Percentiles rank a stretch among this genome's conserved stretches.
phyloP scores from a whole-genome alignment of 805 yeast genomes.

The Cyberlindnera subsufficiens region DNA sequence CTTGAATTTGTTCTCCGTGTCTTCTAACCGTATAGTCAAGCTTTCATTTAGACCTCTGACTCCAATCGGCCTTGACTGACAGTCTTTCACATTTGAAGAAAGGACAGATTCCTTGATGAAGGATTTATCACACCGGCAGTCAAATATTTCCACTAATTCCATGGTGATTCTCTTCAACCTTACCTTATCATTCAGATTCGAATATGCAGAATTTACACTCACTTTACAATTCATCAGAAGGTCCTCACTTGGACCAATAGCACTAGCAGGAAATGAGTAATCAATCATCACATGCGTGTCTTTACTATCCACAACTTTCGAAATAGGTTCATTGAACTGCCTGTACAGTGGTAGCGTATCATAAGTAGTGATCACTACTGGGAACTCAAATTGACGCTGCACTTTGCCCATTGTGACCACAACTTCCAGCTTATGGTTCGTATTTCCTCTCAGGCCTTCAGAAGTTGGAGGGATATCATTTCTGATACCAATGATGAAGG shows the following conservation, averaged over 20 bases:
- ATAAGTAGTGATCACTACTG: constrained; percentile 49
- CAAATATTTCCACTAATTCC: constrained; percentile 49
- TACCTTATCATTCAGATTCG: constrained; percentile 20
- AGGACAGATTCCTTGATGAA: constrained; percentile 41
- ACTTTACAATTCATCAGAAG: constrained; percentile 35
- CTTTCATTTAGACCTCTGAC: constrained; percentile 4
- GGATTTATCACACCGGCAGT: constrained; percentile 30
- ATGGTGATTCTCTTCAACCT: constrained; percentile 39
- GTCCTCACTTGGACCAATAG: constrained; percentile 55
- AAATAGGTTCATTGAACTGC: constrained; percentile 47
- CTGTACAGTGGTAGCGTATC: constrained; percentile 51
- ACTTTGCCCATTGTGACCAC: constrained; percentile 13
- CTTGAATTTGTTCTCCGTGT: constrained; percentile 21
- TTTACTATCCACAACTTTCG: constrained; percentile 36
- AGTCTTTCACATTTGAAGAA: constrained; percentile 17
- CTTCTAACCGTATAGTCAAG: constrained; percentile 23
- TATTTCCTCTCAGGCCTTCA: constrained; percentile 34
- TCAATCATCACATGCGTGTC: constrained; percentile 45
- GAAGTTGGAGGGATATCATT: constrained; percentile 50
- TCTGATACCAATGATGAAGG: constrained; percentile 51
- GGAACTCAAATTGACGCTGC: constrained; percentile 29
- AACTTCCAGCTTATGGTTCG: constrained; percentile 37
- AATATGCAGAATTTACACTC: constrained; percentile 24
- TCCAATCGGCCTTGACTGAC: constrained; percentile 11
- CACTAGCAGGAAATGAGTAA: constrained; percentile 41